Base-by-base conservation (phyloP, 2,329 filamentous ascomycete species). In the Annulohypoxylon truncatum region DNA sequence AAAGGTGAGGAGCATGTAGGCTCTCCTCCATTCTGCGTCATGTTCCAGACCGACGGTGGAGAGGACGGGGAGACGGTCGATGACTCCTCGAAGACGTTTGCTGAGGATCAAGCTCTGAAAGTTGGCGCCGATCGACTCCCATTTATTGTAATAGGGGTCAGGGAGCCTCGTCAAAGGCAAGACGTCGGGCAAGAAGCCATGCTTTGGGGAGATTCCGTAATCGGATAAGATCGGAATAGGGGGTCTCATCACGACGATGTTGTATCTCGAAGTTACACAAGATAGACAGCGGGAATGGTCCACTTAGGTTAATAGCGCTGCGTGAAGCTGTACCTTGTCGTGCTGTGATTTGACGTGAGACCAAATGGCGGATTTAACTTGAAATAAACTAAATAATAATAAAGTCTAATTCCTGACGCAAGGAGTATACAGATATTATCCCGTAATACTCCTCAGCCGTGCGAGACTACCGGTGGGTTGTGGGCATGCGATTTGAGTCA, bases 141-240 rank as follows among this genome's bases (percentile, higher is more conserved):
- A 99, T 76, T 93, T 93, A 79, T 92, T 90, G 80, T 98, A 99
- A 83, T 97, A 98, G 2, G 91, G 87, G 76, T 97, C 92, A 8
- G 94, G 92, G 12, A 99, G 88, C 59, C 88, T 83, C 67, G 92
- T 89, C 68, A 98, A 84, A 42, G 96, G 96, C 33, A 92, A 82
- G 69, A 93, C 89, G 67, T 92, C 84, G 1, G 96, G 94, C 57
- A 99, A 87, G 82, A 99, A 99, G 75, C 96, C 96, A 81, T 93
- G 89, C 61, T 89, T 84, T 66, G 87, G 82, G 71, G 92, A 92
- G 79, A 94, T 88, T 80, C 91, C 92, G 81, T 96, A 97, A 79
- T 96, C 90, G 77, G 88, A 85, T 62, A 92, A 85, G 48, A 80
- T 76, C 24, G 89, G 89, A 64, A 92, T 81, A 47, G 87, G 83